Base-by-base conservation (phyloP, 2,329 filamentous ascomycete genomes). In the Blastomyces parvus region DNA sequence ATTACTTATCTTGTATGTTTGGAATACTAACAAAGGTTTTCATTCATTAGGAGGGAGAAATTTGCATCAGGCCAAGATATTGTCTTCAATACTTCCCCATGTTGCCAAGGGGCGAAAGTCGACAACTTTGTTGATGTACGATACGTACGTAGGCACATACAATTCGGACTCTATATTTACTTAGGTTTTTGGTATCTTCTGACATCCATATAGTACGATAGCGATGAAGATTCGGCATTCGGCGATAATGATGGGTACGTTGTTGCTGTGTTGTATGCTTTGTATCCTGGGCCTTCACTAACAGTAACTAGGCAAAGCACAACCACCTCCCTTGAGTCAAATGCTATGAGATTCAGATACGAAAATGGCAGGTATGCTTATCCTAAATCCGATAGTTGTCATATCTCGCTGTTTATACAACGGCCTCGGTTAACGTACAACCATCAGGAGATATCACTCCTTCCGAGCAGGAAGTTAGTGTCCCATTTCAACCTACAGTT, bases 391-490 rank as follows among this genome's bases (percentile, higher is more conserved):
- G 22, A 17, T 53, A 11, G 9, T 42, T 42, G 13, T 3, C 4
- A 42, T 30, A 13, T 53, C 25, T 30, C 13, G 14, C 13, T 53
- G 25, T 17, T 14, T 2, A 53, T 53, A 17, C 13, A 33, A 53
- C 17, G 22, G 17, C 13, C 19, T 53, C 33, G 22, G 50, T 19
- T 19, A 27, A 30, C 25, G 22, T 19, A 17, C 14, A 27, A 33
- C 13, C 14, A 14, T 22, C 13, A 63, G 67, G 9, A 63, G 66
- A 8, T 69, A 69, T 42, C 66, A 68, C 61, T 65, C 64, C 11
- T 65, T 62, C 48, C 59, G 57, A 53, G 62, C 55, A 9, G 62
- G 64, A 53, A 67, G 65, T 64, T 40, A 52, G 64, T 60, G 17
- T 50, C 38, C 58, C 40, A 8, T 30, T 42, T 38, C 6, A 36